Base-by-base conservation (phyloP, 2,329 filamentous ascomycete genomes). In the Pezicula rhizophila region DNA sequence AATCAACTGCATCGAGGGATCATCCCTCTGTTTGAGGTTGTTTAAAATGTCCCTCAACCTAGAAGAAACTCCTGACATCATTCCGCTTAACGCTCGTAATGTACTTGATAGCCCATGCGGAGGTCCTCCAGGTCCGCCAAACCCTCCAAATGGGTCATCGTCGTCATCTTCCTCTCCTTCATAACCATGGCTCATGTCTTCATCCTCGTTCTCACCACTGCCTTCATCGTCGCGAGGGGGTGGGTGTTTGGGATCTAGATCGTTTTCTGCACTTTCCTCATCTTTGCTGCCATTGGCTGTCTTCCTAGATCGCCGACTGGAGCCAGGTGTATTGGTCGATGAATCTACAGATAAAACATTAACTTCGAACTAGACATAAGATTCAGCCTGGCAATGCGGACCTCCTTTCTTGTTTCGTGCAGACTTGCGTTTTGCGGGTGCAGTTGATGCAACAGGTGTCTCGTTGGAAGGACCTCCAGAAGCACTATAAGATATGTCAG, bases 1-100 rank as follows among this genome's bases (percentile, higher is more conserved):
- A 61, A 96, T 90, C 57, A 96, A 76, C 70, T 99, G 95, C 35
- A 93, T 72, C 0, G 90, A 91, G 5, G 85, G 80, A 55, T 96
- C 89, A 42, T 92, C 88, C 64, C 91, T 92, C 60, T 87, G 83
- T 56, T 85, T 84, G 50, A 99, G 72, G 58, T 84, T 88, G 67
- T 71, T 76, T 52, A 92, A 71, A 45, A 91, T 85, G 51, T 89
- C 87, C 48, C 92, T 81, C 44, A 99, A 74, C 55, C 90, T 83
- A 35, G 82, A 78, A 18, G 88, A 85, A 50, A 92, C 83, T 35
- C 91, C 87, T 2, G 88, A 87, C 79, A 96, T 92, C 78, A 96
- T 95, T 54, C 91, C 91, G 46, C 84, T 95, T 56, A 99, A 72
- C 15, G 91, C 90, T 64, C 92, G 79, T 15, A 99, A 76, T 12